Conservation (phyloP, 2,329 filamentous ascomycete species). For the Scorias spongiosa region DNA sequence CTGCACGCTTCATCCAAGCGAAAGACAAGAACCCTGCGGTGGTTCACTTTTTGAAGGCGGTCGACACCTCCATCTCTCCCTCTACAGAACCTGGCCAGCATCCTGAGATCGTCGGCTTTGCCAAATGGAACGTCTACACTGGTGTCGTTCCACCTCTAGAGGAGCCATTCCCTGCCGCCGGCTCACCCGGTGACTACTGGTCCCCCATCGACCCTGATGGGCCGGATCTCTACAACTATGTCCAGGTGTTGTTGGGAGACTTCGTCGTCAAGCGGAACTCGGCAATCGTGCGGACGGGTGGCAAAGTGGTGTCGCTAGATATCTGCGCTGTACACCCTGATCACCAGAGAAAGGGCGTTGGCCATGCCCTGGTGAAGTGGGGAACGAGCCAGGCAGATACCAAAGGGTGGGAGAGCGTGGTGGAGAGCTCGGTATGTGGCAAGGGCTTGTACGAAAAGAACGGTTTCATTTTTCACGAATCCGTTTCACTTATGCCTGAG, state of each 20-base stretch:
- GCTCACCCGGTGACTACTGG: conserved; percentile 8
- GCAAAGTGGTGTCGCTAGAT: conserved; percentile 16
- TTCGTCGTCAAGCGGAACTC: conserved; percentile 12
- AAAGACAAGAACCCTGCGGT: conserved; percentile 11
- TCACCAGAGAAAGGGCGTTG: conserved; percentile 15
- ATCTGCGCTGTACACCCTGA: conserved; percentile 15
- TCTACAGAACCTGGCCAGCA: conserved; percentile 4
- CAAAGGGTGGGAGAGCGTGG: conserved; percentile 14
- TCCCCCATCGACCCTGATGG: not conserved
- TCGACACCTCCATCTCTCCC: conserved; percentile 6
- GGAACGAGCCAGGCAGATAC: conserved; percentile 15
- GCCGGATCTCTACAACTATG: conserved; percentile 10
- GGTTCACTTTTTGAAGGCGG: conserved; percentile 15
- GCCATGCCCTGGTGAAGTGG: conserved; percentile 15
- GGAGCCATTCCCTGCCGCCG: not conserved
- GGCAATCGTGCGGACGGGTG: conserved; percentile 9
- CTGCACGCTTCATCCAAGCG: conserved; percentile 10
- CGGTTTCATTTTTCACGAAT: conserved; percentile 16
- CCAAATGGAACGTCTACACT: conserved; percentile 18
- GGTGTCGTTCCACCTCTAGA: conserved; percentile 3
- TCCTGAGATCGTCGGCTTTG: conserved; percentile 14
- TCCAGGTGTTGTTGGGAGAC: conserved; percentile 6
- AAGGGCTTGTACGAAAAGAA: conserved; percentile 18
- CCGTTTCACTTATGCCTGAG: conserved; percentile 8
- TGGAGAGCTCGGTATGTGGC: conserved; percentile 16